Base-by-base conservation (phyloP, 1,284 basidiomycete species). In the Microbotryum silenes-acaulis region DNA sequence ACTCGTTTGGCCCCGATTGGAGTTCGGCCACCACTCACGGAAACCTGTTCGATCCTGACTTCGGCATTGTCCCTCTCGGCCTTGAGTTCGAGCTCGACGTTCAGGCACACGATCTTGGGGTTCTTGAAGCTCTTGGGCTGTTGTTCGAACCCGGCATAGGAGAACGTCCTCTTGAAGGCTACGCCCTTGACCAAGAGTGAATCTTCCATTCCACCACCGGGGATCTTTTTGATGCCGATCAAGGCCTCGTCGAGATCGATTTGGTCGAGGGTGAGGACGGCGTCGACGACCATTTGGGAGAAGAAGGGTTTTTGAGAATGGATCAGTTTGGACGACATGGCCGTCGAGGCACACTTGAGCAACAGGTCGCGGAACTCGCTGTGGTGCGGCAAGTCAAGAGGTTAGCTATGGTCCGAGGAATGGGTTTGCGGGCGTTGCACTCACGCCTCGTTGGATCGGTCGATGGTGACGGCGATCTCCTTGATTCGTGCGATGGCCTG, bases 1-100 rank as follows among this genome's bases (percentile, higher is more conserved):
- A 27, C 27, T 27, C 27, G 27, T 27, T 4, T 27, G 27, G 5
- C 51, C 18, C 21, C 25, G 27, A 27, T 8, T 18, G 16, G 23
- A 29, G 6, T 12, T 37, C 37, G 37, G 37, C 27, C 27, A 27
- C 5, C 27, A 71, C 72, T 53, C 51, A 74, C 75, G 25, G 90
- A 87, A 27, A 99, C 94, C 54, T 89, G 87, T 74, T 97, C 91
- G 56, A 99, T 91, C 44, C 96, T 86, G 51, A 99, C 89, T 78
- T 99, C 96, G 10, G 96, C 96, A 71, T 99, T 99, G 78, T 99
- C 96, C 77, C 97, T 96, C 79, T 99, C 96, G 0, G 96, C 96
- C 79, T 99, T 99, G 72, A 99, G 82, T 78, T 99, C 96, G 62
- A 99, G 84, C 77, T 99, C 96, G 70, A 99, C 94, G 74, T 99